phyloP scores from a whole-genome alignment of 495 filamentous ascomycete species.

The Talaromyces liani region DNA sequence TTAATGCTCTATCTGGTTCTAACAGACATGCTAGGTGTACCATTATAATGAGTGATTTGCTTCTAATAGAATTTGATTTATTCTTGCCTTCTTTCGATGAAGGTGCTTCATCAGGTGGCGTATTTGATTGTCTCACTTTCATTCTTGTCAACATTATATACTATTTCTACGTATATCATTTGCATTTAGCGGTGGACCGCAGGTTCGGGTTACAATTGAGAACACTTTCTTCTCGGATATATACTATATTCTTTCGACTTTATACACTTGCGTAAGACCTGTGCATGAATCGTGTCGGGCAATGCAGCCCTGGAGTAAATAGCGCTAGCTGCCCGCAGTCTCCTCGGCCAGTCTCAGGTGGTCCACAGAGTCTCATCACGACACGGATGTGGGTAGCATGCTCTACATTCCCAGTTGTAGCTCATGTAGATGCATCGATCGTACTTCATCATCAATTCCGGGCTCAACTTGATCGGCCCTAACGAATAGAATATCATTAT shows the following conservation, averaged over 20 bases:
- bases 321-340: too few species aligned
- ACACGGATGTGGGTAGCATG: too few species aligned
- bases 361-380: too few species aligned
- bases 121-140: not conserved
- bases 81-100: not conserved
- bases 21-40: slow-evolving; percentile 55
- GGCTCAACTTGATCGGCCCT: too few species aligned
- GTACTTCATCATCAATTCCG: too few species aligned
- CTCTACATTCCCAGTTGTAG: too few species aligned
- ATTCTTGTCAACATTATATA: not conserved
- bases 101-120: not conserved
- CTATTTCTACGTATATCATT: not conserved
- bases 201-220: not conserved
- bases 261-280: too few species aligned
- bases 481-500: too few species aligned
- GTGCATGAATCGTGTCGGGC: too few species aligned
- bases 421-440: too few species aligned
- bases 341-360: too few species aligned
- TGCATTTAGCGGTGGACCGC: slow-evolving; percentile 3
- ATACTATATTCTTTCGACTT: not conserved
- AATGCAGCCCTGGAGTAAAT: too few species aligned
- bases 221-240: not conserved
- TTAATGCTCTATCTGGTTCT: slow-evolving; percentile 8
- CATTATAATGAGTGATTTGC: slow-evolving; percentile 74
- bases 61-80: not conserved